phyloP scores from a whole-genome alignment of 1,139 yeast genomes.

The Suhomyces bokatorum region DNA sequence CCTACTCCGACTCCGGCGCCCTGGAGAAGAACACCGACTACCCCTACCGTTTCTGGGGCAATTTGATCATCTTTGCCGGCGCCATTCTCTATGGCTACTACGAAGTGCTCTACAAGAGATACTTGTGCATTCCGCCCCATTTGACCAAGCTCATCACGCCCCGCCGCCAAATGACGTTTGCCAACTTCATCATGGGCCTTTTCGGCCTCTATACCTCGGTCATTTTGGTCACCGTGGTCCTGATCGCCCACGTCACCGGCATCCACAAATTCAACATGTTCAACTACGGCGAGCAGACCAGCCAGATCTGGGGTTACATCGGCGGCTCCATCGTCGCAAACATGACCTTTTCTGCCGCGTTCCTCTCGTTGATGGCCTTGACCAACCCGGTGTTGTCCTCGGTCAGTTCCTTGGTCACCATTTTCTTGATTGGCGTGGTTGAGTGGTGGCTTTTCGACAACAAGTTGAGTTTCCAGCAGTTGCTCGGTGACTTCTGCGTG shows the following conservation, averaged over 20 bases:
- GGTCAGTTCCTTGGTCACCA: constrained; percentile 77
- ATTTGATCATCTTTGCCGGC: constrained; percentile 71
- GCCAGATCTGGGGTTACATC: constrained; percentile 45
- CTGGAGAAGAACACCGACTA: constrained; percentile 29
- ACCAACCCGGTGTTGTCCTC: constrained; percentile 86
- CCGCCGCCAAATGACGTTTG: constrained; percentile 48
- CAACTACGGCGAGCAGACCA: constrained; percentile 39
- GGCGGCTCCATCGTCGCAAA: constrained; percentile 59
- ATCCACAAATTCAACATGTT: constrained; percentile 62
- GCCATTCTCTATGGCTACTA: constrained; percentile 82
- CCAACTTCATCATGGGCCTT: constrained; percentile 49
- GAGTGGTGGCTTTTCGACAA: constrained; percentile 76
- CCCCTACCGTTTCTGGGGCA: constrained; percentile 70
- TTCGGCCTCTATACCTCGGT: constrained; percentile 61
- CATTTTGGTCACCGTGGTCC: constrained; percentile 51
- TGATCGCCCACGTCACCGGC: constrained; percentile 54
- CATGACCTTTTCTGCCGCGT: constrained; percentile 68
- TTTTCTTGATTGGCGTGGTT: constrained; percentile 74
- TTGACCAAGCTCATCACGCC: constrained; percentile 45
- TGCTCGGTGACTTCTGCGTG: constrained; percentile 58
- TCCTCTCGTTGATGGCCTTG: constrained; percentile 76
- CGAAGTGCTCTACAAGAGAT: constrained; percentile 78
- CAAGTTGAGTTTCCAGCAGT: constrained; percentile 46
- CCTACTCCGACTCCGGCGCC: constrained; percentile 56
- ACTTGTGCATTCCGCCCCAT: constrained; percentile 71